phyloP scores from a whole-genome alignment of 2,329 filamentous ascomycete genomes.

The Biscogniauxia mediterranea region DNA sequence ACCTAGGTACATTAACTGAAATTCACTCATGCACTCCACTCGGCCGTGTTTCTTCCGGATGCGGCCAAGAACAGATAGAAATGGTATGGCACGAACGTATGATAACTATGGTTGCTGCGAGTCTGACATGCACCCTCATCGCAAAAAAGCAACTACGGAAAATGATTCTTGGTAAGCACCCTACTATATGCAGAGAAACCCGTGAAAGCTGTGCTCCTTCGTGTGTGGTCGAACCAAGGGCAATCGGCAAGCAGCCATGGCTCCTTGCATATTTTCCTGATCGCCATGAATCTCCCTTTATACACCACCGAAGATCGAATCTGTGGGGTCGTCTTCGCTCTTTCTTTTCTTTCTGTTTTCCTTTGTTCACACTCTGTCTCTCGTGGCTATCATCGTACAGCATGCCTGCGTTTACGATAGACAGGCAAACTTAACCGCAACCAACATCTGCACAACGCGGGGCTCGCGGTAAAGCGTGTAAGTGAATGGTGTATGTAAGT shows the following conservation, averaged over 20 bases:
- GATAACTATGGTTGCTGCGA: conserved; percentile 18
- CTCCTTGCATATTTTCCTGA: conserved; percentile 25
- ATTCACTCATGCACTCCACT: conserved; percentile 14
- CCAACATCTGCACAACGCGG: conserved; percentile 13
- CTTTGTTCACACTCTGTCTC: conserved; percentile 15
- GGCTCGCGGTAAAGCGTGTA: conserved; percentile 15
- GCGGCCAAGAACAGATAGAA: conserved; percentile 16
- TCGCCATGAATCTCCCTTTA: conserved; percentile 12
- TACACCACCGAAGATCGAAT: conserved; percentile 16
- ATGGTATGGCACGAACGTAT: conserved; percentile 12
- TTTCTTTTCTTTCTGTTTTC: conserved; percentile 1
- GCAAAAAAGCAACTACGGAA: conserved; percentile 17
- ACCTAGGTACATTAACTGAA: conserved; percentile 5
- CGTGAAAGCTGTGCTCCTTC: conserved; percentile 13
- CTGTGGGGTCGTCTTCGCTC: conserved; percentile 5
- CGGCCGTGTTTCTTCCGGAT: conserved; percentile 22
- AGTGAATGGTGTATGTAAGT: too few relatives aligned
- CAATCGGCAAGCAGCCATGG: conserved; percentile 28
- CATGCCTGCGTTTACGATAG: conserved; percentile 18
- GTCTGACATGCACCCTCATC: conserved; percentile 22
- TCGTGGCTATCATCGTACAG: conserved; percentile 23
- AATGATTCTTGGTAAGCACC: conserved; percentile 25
- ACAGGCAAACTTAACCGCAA: conserved; percentile 18
- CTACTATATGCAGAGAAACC: conserved; percentile 22
- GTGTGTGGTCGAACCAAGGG: conserved; percentile 24